phyloP scores from a whole-genome alignment of 2,329 filamentous ascomycete species.

The Neofusicoccum laricinum region DNA sequence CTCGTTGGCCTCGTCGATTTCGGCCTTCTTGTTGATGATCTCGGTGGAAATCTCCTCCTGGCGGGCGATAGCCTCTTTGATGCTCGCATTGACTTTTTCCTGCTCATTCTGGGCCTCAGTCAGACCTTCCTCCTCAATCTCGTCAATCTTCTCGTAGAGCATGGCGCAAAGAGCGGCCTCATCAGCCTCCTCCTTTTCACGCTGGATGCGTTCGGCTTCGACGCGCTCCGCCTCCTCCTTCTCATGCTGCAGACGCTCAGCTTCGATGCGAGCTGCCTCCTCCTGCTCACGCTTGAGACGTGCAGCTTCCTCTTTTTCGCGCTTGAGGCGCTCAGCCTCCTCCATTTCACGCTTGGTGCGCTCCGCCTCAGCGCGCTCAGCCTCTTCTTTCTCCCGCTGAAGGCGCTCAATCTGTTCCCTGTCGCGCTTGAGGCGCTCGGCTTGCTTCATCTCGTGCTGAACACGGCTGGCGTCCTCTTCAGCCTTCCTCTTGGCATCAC shows the following conservation, averaged over 20 bases:
- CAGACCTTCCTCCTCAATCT: background rate
- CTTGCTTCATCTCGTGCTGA: background rate
- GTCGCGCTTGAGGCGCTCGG: background rate
- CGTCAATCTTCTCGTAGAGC: background rate
- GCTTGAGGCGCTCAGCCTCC: background rate
- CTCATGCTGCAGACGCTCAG: background rate
- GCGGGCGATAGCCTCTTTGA: background rate
- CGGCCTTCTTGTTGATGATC: background rate
- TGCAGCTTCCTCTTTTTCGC: background rate
- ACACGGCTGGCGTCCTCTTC: background rate
- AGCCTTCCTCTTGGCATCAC: background rate
- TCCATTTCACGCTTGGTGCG: background rate
- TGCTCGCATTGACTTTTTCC: background rate
- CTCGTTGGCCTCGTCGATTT: background rate
- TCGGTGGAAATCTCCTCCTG: background rate
- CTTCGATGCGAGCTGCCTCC: background rate
- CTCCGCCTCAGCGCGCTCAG: background rate
- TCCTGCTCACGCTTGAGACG: background rate
- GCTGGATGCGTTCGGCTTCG: background rate
- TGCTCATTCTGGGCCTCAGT: background rate
- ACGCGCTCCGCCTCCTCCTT: slow-evolving; percentile 1
- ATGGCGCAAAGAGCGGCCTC: background rate
- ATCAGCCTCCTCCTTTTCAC: background rate
- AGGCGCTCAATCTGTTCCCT: background rate
- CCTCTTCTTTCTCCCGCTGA: background rate